These are phyloP conservation scores for Arachis stenosperma DNA, from an alignment of 306 rosid genomes.

Conservation along the genomic window DNA sequence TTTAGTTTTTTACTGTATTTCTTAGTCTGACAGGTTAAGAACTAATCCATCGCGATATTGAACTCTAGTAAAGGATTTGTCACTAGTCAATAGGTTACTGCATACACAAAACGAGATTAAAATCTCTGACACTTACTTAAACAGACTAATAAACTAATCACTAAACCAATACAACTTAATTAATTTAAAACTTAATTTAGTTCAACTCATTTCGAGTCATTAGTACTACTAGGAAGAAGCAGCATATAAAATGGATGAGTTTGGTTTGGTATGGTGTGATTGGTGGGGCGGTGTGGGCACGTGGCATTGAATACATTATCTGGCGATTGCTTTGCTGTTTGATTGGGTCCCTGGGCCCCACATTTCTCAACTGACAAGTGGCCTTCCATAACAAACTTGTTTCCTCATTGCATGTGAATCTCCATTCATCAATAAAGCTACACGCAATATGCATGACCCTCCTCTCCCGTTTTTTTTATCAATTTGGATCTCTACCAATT, in stretches of 20 bases:
- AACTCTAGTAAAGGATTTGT: too few relatives aligned
- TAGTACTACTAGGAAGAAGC: too few relatives aligned
- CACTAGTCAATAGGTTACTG: too few relatives aligned
- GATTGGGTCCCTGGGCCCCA: conserved; percentile 34
- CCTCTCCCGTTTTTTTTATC: conserved; percentile 5
- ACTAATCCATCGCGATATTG: too few relatives aligned
- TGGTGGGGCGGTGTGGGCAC: conserved; percentile 46
- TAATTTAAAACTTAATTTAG: too few relatives aligned
- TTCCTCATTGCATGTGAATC: conserved; percentile 36
- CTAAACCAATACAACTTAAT: too few relatives aligned
- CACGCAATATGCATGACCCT: conserved; percentile 37
- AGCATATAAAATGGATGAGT: neutral
- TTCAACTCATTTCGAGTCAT: too few relatives aligned
- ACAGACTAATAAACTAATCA: too few relatives aligned
- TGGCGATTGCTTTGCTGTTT: conserved; percentile 35
- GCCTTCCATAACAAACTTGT: conserved; percentile 29
- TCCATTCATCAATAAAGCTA: conserved; percentile 25
- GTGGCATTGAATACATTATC: conserved; percentile 38
- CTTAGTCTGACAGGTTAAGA: too few relatives aligned
- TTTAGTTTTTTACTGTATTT: too few relatives aligned
- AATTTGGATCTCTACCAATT: conserved; percentile 21
- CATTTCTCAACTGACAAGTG: conserved; percentile 33
- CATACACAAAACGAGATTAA: too few relatives aligned
- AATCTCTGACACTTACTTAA: too few relatives aligned
- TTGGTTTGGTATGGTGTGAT: conserved; percentile 23